Conservation (phyloP, 164 flowering plant species). For the Malania oleifera region DNA sequence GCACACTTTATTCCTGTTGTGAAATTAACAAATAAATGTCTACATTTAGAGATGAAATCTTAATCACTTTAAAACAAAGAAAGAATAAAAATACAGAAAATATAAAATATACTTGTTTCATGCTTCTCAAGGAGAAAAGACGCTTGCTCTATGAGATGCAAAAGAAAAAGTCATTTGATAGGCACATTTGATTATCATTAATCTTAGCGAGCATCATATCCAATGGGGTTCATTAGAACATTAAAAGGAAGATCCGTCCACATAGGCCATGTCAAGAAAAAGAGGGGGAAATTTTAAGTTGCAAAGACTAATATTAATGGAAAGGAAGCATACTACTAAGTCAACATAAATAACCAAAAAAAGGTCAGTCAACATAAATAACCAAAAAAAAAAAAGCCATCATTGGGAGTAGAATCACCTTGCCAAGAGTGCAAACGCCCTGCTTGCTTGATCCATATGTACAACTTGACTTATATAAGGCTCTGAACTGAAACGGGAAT, state of each 20-base stretch:
- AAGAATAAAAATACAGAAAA: neutral
- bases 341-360: neutral
- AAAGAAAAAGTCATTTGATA: too few species aligned
- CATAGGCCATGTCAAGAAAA: neutral
- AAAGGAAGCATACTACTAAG: neutral
- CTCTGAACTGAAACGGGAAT: constrained; percentile 79
- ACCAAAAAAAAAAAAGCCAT: neutral
- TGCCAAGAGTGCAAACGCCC: constrained; percentile 77
- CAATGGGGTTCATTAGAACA: too few species aligned
- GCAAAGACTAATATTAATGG: neutral
- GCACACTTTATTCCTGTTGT: too few species aligned
- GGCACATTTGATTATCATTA: too few species aligned
- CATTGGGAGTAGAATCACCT: constrained; percentile 40
- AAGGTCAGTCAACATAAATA: neutral
- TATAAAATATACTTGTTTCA: neutral
- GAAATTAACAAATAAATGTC: too few species aligned
- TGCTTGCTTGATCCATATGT: constrained; percentile 47
- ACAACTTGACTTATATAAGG: constrained; percentile 80
- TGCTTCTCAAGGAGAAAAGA: too few species aligned
- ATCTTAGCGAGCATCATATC: too few species aligned
- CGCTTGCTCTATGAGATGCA: too few species aligned
- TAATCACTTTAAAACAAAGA: too few species aligned
- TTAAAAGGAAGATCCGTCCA: too few species aligned
- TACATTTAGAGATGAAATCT: too few species aligned
- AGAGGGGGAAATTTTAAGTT: neutral